phyloP scores from a whole-genome alignment of 2,329 filamentous ascomycete genomes.

The Colletotrichum lini region DNA sequence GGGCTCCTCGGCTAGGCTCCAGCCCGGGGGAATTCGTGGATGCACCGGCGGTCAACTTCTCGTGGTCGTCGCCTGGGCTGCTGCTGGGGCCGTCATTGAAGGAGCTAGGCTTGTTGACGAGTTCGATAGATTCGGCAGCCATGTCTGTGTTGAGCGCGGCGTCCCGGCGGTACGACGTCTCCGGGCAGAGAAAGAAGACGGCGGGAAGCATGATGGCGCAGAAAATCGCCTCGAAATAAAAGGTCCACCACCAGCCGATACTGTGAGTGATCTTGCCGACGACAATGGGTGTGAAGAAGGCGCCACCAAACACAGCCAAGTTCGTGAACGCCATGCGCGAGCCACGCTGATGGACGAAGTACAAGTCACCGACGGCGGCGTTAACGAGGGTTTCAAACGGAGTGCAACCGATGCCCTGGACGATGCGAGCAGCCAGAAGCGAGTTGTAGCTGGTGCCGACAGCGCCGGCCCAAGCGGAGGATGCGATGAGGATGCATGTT shows the following conservation, averaged over 20 bases:
- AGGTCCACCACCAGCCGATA: conserved; percentile 89
- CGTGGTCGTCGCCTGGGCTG: conserved; percentile 12
- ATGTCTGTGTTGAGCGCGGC: conserved; percentile 79
- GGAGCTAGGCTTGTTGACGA: background rate
- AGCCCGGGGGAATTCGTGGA: background rate
- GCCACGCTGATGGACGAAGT: conserved; percentile 88
- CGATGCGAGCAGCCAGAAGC: conserved; percentile 82
- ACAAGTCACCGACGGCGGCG: conserved; percentile 89
- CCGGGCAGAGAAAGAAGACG: conserved; percentile 85
- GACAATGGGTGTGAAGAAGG: conserved; percentile 84
- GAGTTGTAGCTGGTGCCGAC: conserved; percentile 77
- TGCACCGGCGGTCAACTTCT: conserved; percentile 11
- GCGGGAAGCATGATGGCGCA: conserved; percentile 77
- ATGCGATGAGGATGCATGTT: conserved; percentile 79
- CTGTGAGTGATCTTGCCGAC: conserved; percentile 86
- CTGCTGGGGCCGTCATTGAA: background rate
- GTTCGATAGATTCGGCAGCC: conserved; percentile 52
- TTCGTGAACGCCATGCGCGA: conserved; percentile 87
- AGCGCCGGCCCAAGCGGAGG: conserved; percentile 84
- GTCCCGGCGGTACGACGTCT: conserved; percentile 80
- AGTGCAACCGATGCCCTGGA: conserved; percentile 89
- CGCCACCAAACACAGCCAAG: conserved; percentile 69
- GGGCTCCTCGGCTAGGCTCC: conserved; percentile 31
- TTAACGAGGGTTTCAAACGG: conserved; percentile 94
- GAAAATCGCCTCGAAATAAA: conserved; percentile 91